These are phyloP conservation scores for Lanzia echinophila DNA, from an alignment of 2,329 filamentous ascomycete species.

Conservation along the genomic window DNA sequence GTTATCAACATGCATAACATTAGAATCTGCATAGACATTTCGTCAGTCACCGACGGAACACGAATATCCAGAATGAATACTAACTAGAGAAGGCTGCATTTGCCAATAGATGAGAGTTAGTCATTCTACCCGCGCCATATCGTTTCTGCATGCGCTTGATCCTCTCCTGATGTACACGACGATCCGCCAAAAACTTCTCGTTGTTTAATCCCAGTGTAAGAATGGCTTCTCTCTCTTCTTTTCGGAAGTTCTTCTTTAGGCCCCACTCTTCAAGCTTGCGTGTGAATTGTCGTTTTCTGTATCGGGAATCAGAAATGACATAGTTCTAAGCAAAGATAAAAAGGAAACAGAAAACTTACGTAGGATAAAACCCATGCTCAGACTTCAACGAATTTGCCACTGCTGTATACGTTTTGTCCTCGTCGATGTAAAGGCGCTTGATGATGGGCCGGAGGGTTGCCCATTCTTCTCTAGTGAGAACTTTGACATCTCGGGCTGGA, in stretches of 20 bases:
- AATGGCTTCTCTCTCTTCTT: background rate
- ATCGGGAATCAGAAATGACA: background rate
- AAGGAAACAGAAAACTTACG: background rate
- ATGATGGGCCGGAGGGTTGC: no score
- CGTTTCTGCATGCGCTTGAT: background rate
- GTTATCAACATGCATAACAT: no score
- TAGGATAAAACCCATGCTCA: background rate
- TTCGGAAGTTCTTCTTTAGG: background rate
- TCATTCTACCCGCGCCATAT: background rate
- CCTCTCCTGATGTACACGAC: background rate
- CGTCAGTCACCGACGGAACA: no score
- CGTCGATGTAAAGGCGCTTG: background rate
- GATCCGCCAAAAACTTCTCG: background rate
- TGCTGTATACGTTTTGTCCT: background rate
- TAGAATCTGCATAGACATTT: no score
- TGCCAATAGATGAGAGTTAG: no score
- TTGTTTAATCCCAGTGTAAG: background rate
- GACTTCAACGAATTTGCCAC: background rate
- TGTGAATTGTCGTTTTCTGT: background rate
- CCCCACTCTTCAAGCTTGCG: background rate
- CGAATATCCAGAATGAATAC: no score
- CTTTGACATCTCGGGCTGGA: no score
- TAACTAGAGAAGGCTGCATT: no score
- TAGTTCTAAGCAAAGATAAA: background rate
- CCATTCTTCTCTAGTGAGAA: no score